These are phyloP conservation scores for Pythium periplocum DNA, from an alignment of 352 stramenopile species.

Conservation along the genomic window DNA sequence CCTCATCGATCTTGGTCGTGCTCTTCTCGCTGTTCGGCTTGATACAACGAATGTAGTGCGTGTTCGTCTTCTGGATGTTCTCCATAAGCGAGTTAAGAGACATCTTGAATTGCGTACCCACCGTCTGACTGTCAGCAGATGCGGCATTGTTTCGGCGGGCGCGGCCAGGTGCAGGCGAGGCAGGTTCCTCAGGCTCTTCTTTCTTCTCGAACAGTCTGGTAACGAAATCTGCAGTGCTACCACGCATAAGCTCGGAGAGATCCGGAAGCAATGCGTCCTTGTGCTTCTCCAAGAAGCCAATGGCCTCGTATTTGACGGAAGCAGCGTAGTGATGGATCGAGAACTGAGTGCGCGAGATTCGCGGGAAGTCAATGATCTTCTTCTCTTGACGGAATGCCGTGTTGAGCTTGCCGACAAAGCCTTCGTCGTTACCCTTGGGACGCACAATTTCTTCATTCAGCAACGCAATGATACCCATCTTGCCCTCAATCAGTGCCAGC, in stretches of 20 bases:
- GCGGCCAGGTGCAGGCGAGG: slow-evolving; percentile 10
- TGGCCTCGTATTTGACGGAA: slow-evolving; percentile 87
- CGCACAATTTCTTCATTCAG: slow-evolving; percentile 86
- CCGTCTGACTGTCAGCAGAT: slow-evolving; percentile 31
- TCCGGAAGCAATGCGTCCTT: slow-evolving; percentile 91
- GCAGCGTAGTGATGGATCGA: slow-evolving; percentile 92
- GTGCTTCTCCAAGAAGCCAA: slow-evolving; percentile 94
- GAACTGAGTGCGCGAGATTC: slow-evolving; percentile 81
- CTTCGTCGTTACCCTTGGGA: slow-evolving; percentile 62
- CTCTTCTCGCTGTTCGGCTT: slow-evolving; percentile 81
- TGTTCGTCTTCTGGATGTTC: slow-evolving; percentile 67
- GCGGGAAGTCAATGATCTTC: slow-evolving; percentile 61
- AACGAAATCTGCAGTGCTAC: slow-evolving; percentile 43
- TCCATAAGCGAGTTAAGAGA: slow-evolving; percentile 65
- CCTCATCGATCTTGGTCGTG: slow-evolving; percentile 43
- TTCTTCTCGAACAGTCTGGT: slow-evolving; percentile 51
- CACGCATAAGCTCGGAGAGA: slow-evolving; percentile 74
- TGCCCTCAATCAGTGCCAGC: slow-evolving; percentile 68
- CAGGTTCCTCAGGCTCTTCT: slow-evolving; percentile 24
- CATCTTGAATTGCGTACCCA: slow-evolving; percentile 80
- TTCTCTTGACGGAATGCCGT: slow-evolving; percentile 44
- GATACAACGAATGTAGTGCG: slow-evolving; percentile 83
- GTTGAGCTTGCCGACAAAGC: slow-evolving; percentile 58
- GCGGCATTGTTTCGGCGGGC: slow-evolving; percentile 15
- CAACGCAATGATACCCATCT: slow-evolving; percentile 71